These are phyloP conservation scores for Pseudopithomyces maydicus DNA, from an alignment of 2,329 filamentous ascomycete species.

Conservation along the genomic window DNA sequence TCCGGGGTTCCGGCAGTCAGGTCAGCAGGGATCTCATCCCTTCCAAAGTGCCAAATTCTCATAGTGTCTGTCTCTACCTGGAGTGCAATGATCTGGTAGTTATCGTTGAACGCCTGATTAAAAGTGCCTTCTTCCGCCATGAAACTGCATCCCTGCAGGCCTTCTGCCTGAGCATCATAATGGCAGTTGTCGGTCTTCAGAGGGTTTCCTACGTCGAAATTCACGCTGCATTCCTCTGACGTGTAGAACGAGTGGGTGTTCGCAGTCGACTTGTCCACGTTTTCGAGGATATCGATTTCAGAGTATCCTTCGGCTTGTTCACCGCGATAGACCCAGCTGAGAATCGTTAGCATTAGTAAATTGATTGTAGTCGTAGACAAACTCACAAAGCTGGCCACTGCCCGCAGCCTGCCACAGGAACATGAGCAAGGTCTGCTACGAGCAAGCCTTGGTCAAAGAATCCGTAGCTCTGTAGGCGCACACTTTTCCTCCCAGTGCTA, in stretches of 20 bases:
- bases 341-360: background rate
- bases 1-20: background rate
- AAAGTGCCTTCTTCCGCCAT: conserved; percentile 2
- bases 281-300: conserved; percentile 4
- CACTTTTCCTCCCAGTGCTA: conserved; percentile 2
- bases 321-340: conserved; percentile 2
- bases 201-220: background rate
- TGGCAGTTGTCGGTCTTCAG: conserved; percentile 3
- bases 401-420: conserved; percentile 2
- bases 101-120: conserved; percentile 1
- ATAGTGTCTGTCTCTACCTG: background rate
- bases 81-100: conserved; percentile 2
- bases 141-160: background rate
- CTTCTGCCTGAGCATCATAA: background rate
- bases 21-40: conserved; percentile 2
- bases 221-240: background rate
- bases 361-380: background rate
- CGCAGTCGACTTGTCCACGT: conserved; percentile 1
- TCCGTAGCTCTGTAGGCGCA: background rate
- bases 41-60: conserved; percentile 1
- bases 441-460: background rate
- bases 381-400: conserved; percentile 3
- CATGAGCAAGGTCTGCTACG: conserved; percentile 1
- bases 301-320: conserved; percentile 3
- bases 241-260: conserved; percentile 4